Evolutionary conservation across 2,329 filamentous ascomycete genomes (phyloP), one percentile per base, ranked within the genome.

Genomic region (Paecilomyces niveus): DNA sequence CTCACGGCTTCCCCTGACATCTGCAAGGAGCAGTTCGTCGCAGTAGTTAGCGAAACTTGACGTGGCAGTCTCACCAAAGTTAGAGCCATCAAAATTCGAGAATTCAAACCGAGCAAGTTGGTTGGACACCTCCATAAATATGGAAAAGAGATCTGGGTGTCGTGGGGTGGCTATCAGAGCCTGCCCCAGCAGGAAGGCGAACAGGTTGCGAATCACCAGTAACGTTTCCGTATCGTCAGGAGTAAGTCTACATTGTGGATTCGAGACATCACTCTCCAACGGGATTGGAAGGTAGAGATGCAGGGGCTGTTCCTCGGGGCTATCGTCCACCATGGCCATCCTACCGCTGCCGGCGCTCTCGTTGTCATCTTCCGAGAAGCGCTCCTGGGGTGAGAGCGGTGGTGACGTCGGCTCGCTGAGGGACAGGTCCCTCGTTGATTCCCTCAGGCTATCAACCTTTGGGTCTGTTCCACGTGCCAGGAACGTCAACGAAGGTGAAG

Each of bases 1-100:
- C 69, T 96, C 91, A 26, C 88, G 84, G 70, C 90, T 96, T 60
- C 84, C 78, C 57, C 92, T 83, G 53, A 96, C 88, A 73, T 97
- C 93, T 2, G 85, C 88, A 32, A 97, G 77, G 21, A 80, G 81
- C 61, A 92, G 79, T 70, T 94, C 88, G 53, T 92, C 87, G 60
- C 92, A 85, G 68, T 92, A 95, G 60, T 76, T 74, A 50, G 72
- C 69, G 62, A 81, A 80, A 60, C 75, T 80, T 4, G 72, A 72
- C 18, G 79, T 80, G 15, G 82, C 83, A 2, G 84, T 80, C 65
- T 87, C 84, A 59, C 85, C 85, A 65, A 81, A 86, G n/a, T 82
- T 85, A 3, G 84, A 85, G 2, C 82, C 82, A 61, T 87, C 85
- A 4, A 84, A 67, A 64, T 86, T 87, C 33, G 80, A 80, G 66